A percentile compares a stretch with the other conserved stretches of the same genome.
phyloP scores from a whole-genome alignment of 306 rosid genomes.

The Begonia loranthoides region DNA sequence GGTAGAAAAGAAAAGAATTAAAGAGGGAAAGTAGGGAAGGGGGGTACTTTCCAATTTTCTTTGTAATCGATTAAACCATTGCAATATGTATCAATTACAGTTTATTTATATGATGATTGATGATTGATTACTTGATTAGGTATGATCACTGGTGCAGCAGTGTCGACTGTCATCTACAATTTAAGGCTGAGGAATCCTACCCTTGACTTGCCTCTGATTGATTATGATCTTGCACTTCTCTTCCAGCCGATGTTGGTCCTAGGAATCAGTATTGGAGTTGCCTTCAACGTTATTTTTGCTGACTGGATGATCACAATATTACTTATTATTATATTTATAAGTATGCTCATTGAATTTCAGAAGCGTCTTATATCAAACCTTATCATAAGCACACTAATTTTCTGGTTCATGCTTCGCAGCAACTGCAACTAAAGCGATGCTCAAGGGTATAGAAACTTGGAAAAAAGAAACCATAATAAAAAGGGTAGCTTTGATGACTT shows the following conservation, averaged over 20 bases:
- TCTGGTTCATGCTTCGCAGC: conserved; percentile 19
- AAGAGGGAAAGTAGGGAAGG: too few species aligned
- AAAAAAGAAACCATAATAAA: conserved; percentile 67
- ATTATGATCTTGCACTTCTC: conserved; percentile 70
- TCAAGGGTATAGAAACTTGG: conserved; percentile 67
- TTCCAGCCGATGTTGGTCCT: conserved; percentile 86
- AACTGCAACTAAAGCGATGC: conserved; percentile 59
- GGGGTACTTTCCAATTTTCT: too few species aligned
- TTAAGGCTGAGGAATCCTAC: conserved; percentile 66
- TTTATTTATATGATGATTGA: too few species aligned
- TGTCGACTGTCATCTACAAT: conserved; percentile 58
- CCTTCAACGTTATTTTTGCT: conserved; percentile 59
- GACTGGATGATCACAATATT: conserved; percentile 72
- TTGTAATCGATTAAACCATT: too few species aligned
- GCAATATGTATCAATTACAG: too few species aligned
- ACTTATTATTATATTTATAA: conserved; percentile 53
- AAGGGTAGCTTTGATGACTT: conserved; percentile 25
- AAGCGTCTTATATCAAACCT: too few species aligned
- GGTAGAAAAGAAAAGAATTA: too few species aligned
- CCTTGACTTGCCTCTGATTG: conserved; percentile 47
- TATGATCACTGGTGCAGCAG: conserved; percentile 74
- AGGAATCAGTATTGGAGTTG: conserved; percentile 73
- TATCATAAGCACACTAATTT: too few species aligned
- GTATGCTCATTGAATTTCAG: conserved; percentile 17
- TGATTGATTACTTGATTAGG: conserved; percentile 16